Base-by-base conservation (phyloP, 345 rosid species). In the Lagerstroemia speciosa region DNA sequence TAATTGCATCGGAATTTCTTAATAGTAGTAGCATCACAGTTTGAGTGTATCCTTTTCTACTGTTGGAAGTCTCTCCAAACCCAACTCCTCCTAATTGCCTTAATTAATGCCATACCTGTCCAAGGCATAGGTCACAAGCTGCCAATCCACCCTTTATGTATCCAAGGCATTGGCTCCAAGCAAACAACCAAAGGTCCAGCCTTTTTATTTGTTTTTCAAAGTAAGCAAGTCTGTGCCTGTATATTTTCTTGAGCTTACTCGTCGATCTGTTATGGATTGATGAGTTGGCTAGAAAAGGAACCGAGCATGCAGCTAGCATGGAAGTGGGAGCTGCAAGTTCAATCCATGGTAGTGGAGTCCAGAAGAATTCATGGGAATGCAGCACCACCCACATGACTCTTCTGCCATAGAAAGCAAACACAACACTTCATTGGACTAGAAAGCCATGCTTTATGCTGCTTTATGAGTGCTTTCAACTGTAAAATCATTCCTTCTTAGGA, bases 21-120 rank as follows among this genome's bases (percentile, higher is more conserved):
- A n/a, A n/a, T n/a, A n/a, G n/a, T 17, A 19, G 10, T 57, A 27
- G 27, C 36, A 5, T 19, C 16, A 17, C 12, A 22, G n/a, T n/a
- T n/a, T n/a, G n/a, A n/a, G 22, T 12, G 31, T 64, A 19, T 38
- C 20, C 46, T 20, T 64, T 64, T 64, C 31, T 24, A 64, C 32
- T 34, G 67, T 36, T 64, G 67, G 37, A 63, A 63, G 66, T 63
- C 66, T 63, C 66, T 63, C 66, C 43, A 31, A 53, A 48, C 55
- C 6, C 55, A 48, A 48, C 24, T 15, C 14, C 53, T 48, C 55
- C 55, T 64, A n/a, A n/a, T n/a, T 64, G 48, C 37, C 67, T 64
- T 36, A 26, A 36, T 64, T 36, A 26, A 36, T 46, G 67, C 26
- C 43, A 64, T 37, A 64, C 15, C 14, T 2, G 40, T 6, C 48